phyloP scores from a whole-genome alignment of 495 filamentous ascomycete genomes.

The Penicillium soppii region DNA sequence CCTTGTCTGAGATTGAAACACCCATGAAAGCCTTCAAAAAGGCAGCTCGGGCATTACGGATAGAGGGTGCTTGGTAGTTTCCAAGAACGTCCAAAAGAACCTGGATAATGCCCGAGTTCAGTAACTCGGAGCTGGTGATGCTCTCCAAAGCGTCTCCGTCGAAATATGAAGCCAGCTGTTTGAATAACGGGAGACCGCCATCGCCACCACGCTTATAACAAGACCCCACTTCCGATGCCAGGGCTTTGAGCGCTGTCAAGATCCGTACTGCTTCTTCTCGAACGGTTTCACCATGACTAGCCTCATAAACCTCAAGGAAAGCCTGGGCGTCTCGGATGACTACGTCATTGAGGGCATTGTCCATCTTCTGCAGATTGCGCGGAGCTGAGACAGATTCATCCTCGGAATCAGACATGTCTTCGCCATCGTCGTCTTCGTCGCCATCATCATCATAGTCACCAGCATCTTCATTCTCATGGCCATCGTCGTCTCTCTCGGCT shows the following conservation, averaged over 20 bases:
- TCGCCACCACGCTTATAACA: conserved; percentile 62
- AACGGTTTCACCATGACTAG: conserved; percentile 66
- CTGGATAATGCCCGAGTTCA: conserved; percentile 84
- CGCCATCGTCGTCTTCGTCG: conserved; percentile 58
- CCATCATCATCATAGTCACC: conserved; percentile 58
- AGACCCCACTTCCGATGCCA: conserved; percentile 68
- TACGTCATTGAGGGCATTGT: conserved; percentile 66
- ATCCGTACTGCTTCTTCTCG: conserved; percentile 76
- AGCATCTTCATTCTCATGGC: conserved; percentile 54
- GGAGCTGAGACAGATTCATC: conserved; percentile 55
- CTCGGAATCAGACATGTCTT: conserved; percentile 70
- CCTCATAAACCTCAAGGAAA: conserved; percentile 82
- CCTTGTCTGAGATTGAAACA: conserved; percentile 57
- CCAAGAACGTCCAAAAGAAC: conserved; percentile 80
- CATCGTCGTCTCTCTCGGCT: conserved; percentile 44
- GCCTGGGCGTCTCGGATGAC: conserved; percentile 73
- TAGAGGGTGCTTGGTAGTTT: conserved; percentile 48
- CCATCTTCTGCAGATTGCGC: conserved; percentile 42
- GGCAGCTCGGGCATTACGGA: conserved; percentile 66
- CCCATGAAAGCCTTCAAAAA: conserved; percentile 98
- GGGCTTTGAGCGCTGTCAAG: conserved; percentile 64
- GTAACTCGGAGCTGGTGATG: conserved; percentile 94
- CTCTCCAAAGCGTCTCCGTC: conserved; percentile 84
- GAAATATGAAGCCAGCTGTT: conserved; percentile 80
- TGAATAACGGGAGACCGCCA: conserved; percentile 62